Conservation (phyloP, 208 protist genomes). For the Crithidia mellificae region DNA sequence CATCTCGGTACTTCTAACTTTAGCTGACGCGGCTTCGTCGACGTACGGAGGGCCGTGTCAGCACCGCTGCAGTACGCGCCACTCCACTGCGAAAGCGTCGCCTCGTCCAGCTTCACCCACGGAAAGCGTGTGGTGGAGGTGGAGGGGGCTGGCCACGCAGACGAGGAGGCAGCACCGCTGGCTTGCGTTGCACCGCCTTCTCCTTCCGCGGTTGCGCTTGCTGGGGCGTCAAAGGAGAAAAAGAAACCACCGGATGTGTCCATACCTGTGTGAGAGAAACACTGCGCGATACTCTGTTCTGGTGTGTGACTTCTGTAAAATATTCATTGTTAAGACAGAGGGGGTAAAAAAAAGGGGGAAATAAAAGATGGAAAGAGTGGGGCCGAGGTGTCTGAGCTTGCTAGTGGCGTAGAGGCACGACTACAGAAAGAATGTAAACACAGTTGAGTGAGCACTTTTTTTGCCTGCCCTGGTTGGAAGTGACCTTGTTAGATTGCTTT, state of each 20-base stretch:
- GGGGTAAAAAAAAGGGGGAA: too few species aligned
- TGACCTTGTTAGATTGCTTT: too few species aligned
- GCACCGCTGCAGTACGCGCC: conserved; percentile 13
- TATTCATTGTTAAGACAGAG: too few species aligned
- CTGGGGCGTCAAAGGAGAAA: conserved; percentile 28
- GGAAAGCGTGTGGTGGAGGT: conserved; percentile 26
- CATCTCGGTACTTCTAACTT: not conserved
- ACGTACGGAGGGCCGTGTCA: not conserved
- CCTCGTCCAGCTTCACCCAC: conserved; percentile 19
- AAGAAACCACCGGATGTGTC: conserved; percentile 22
- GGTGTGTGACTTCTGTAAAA: too few species aligned
- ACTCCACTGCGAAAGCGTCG: conserved; percentile 16
- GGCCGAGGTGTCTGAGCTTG: too few species aligned
- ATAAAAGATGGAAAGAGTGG: too few species aligned
- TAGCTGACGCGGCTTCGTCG: conserved; percentile 23
- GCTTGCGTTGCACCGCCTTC: not conserved
- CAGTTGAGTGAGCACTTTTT: too few species aligned
- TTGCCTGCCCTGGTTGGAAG: too few species aligned
- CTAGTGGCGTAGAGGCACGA: too few species aligned
- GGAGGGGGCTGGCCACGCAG: conserved; percentile 20
- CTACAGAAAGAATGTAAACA: too few species aligned
- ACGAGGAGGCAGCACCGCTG: not conserved
- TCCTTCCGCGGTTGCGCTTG: not conserved
- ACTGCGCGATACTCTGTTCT: too few species aligned
- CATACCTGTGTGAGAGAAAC: not conserved